Conservation (phyloP, 2,329 filamentous ascomycete species). For the Elsinoe australis region DNA sequence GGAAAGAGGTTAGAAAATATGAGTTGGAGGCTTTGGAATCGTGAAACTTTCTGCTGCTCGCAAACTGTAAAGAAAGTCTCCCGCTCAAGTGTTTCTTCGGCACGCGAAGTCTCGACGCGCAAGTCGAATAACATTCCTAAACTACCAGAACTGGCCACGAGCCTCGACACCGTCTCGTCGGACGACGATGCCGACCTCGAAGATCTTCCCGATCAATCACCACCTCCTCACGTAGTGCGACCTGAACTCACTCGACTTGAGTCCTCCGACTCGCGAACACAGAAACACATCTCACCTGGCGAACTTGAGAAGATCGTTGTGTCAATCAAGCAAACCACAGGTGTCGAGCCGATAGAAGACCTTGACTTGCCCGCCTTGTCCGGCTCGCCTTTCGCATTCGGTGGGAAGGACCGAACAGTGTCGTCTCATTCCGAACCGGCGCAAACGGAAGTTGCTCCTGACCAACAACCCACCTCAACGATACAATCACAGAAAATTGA, state of each 20-base stretch:
- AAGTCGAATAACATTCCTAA: slow-evolving; percentile 23
- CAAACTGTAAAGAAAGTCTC: slow-evolving; percentile 39
- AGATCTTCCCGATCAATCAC: slow-evolving; percentile 33
- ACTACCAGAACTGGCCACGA: slow-evolving; percentile 41
- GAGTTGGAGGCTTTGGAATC: slow-evolving; percentile 90
- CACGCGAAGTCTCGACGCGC: slow-evolving; percentile 21
- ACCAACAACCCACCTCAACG: slow-evolving; percentile 17
- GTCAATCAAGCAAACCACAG: slow-evolving; percentile 78
- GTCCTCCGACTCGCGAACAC: slow-evolving; percentile 62
- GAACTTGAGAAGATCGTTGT: slow-evolving; percentile 91
- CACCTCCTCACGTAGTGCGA: slow-evolving; percentile 41
- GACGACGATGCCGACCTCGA: slow-evolving; percentile 25
- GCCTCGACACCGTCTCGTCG: slow-evolving; percentile 39
- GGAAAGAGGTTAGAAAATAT: slow-evolving; percentile 89
- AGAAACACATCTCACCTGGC: slow-evolving; percentile 86
- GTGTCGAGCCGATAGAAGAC: slow-evolving; percentile 51
- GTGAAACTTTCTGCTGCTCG: slow-evolving; percentile 84
- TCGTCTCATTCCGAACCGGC: slow-evolving; percentile 4
- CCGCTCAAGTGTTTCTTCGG: slow-evolving; percentile 22
- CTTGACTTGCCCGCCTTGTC: slow-evolving; percentile 27
- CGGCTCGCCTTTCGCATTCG: slow-evolving; percentile 12
- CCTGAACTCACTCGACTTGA: slow-evolving; percentile 65
- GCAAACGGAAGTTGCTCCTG: slow-evolving; percentile 20
- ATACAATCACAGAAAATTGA: slow-evolving; percentile 37
- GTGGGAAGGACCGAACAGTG: slow-evolving; percentile 2